A percentile compares a stretch with the other conserved stretches of the same genome.
Evolutionary conservation across 2,329 filamentous ascomycete genomes (phyloP).

Genomic region (Penicillium sumatraense): DNA sequence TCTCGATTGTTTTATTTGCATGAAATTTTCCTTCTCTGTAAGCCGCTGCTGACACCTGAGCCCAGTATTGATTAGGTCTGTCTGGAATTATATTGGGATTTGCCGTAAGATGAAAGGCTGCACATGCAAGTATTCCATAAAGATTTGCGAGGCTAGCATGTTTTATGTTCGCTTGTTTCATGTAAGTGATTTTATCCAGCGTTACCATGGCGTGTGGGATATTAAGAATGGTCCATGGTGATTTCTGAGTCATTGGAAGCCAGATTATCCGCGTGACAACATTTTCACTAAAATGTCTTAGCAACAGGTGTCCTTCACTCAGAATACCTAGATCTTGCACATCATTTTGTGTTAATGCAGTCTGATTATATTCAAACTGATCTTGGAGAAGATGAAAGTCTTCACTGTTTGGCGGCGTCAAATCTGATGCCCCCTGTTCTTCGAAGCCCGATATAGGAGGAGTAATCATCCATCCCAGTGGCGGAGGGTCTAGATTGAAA

Average conservation of each 20-base stretch:
- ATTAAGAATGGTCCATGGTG: constrained; percentile 4
- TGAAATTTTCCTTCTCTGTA: constrained; percentile 1
- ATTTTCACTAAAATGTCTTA: constrained; percentile 16
- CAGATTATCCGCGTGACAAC: constrained; percentile 28
- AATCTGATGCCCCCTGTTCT: neutral
- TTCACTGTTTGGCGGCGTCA: neutral
- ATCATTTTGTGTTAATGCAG: neutral
- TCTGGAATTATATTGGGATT: neutral
- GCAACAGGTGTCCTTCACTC: neutral
- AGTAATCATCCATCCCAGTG: neutral
- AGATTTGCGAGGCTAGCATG: constrained; percentile 2
- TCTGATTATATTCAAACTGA: neutral
- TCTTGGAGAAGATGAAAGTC: neutral
- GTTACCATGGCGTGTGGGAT: constrained; percentile 2
- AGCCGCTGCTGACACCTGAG: neutral
- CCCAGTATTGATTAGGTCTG: neutral
- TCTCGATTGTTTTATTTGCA: neutral
- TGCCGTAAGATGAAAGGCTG: neutral
- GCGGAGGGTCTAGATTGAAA: constrained; percentile 17
- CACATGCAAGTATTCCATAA: constrained; percentile 1
- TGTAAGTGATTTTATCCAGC: neutral
- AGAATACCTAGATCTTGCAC: neutral
- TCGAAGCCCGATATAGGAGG: neutral
- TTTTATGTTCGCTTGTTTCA: neutral
- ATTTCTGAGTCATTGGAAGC: constrained; percentile 23